A percentile compares a stretch with the other conserved stretches of the same genome.
Conservation (phyloP, 805 yeast species). For the Metschnikowia anglica region DNA sequence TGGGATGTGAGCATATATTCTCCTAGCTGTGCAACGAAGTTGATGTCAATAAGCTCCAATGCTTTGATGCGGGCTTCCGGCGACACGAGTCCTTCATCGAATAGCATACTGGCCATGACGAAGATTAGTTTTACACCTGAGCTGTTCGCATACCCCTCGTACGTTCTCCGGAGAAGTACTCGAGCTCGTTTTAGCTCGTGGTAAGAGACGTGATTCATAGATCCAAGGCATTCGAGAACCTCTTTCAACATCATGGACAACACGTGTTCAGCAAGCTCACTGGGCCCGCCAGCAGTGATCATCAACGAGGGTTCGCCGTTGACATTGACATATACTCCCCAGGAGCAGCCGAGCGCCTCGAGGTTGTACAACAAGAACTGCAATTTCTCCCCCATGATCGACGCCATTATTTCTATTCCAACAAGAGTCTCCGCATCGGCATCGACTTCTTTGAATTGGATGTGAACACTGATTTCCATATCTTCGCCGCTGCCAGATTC, state of each 20-base stretch:
- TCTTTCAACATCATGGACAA: slow-evolving; percentile 33
- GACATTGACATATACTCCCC: slow-evolving; percentile 54
- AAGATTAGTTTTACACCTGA: slow-evolving; percentile 50
- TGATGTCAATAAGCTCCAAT: slow-evolving; percentile 48
- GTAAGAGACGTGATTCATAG: slow-evolving; percentile 20
- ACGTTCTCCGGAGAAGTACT: slow-evolving; percentile 46
- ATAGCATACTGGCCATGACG: slow-evolving; percentile 47
- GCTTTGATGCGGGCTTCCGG: slow-evolving; percentile 56
- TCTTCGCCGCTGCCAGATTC: not conserved
- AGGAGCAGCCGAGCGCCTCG: slow-evolving; percentile 53
- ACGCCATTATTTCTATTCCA: slow-evolving; percentile 53
- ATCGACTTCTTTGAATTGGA: slow-evolving; percentile 41
- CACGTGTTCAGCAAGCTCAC: slow-evolving; percentile 36
- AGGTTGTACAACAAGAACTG: slow-evolving; percentile 49
- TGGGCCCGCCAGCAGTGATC: slow-evolving; percentile 56
- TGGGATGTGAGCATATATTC: slow-evolving; percentile 25
- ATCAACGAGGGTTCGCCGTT: slow-evolving; percentile 55
- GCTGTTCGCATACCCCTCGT: slow-evolving; percentile 41
- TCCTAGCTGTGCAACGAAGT: slow-evolving; percentile 33
- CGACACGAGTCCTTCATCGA: slow-evolving; percentile 59
- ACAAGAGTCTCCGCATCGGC: slow-evolving; percentile 42
- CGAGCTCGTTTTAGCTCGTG: slow-evolving; percentile 46
- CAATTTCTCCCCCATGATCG: slow-evolving; percentile 43
- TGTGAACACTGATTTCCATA: slow-evolving; percentile 25
- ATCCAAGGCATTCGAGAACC: slow-evolving; percentile 24